Percentiles rank a stretch among this genome's conserved stretches.
Evolutionary conservation across 495 filamentous ascomycete species (phyloP).

Genomic region (Sporormia fimetaria): DNA sequence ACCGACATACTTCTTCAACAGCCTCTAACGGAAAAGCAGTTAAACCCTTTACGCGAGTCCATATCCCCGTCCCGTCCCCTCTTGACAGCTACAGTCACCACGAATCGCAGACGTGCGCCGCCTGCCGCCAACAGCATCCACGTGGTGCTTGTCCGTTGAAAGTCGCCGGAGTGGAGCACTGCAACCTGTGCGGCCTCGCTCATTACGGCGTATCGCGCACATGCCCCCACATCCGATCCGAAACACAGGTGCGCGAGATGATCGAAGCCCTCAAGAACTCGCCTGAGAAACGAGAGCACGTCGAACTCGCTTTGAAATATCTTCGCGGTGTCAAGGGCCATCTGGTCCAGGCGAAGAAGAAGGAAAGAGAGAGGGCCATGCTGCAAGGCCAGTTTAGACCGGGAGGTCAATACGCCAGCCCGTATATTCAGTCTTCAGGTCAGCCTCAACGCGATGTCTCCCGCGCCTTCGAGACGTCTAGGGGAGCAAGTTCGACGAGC

Average conservation of each 20-base stretch:
- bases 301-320: slow-evolving; percentile 45
- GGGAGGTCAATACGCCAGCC: not conserved
- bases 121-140: slow-evolving; percentile 43
- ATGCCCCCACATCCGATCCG: slow-evolving; percentile 51
- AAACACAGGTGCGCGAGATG: slow-evolving; percentile 49
- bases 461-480: no score
- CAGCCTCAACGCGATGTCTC: not conserved
- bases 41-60: slow-evolving; percentile 15
- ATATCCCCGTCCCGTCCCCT: slow-evolving; percentile 14
- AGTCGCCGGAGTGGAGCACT: slow-evolving; percentile 48
- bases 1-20: no score
- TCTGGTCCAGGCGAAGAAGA: slow-evolving; percentile 39
- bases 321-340: slow-evolving; percentile 43
- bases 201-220: slow-evolving; percentile 46
- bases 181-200: slow-evolving; percentile 55
- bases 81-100: slow-evolving; percentile 10
- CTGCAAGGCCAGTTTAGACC: no score
- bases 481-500: no score
- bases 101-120: slow-evolving; percentile 36
- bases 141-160: slow-evolving; percentile 51
- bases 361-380: slow-evolving; percentile 19
- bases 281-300: slow-evolving; percentile 42
- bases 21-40: slow-evolving; percentile 8
- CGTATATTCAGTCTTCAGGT: not conserved
- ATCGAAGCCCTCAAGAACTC: slow-evolving; percentile 46